Base-by-base conservation (phyloP, 306 rosid species). In the Amphicarpaea edgeworthii region DNA sequence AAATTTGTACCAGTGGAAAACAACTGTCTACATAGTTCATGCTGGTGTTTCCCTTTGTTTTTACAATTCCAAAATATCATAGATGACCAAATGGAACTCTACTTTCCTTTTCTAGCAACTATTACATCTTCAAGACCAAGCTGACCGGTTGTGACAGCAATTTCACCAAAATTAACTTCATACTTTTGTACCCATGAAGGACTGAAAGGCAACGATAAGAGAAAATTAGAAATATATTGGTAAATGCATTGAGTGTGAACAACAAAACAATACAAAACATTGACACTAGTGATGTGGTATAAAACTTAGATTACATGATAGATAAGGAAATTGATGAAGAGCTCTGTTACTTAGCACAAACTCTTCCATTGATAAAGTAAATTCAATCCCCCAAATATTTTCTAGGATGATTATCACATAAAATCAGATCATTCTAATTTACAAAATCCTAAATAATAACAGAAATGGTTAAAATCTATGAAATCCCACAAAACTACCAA, bases 101-200 rank as follows among this genome's bases (percentile, higher is more conserved):
- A 46, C 17, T 64, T 78, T 82, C 79, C 76, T 79, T 70, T n/a
- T 24, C 68, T 64, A 45, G 83, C 72, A 53, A 83, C 57, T 76
- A 68, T 16, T 59, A 53, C 43, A 54, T 60, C 71, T 74, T 78
- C 77, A 30, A 60, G 80, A 82, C 68, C 81, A 75, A 81, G 69
- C 79, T 79, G 89, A 83, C 81, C 68, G 73, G 70, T 58, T 81
- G 73, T 37, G 15, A 82, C 75, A 38, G 78, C 85, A 57, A 77
- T 76, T 69, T 73, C 70, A 24, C 80, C 85, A 76, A 78, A 70
- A 75, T 76, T 63, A 73, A 47, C 72, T 46, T 85, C 92, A 86
- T 68, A 87, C 82, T 81, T 79, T 82, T 26, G 88, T 54, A 61
- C 90, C 90, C 78, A 84, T 84, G 90, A 91, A 86, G 72, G 97